Evolutionary conservation across 1,139 yeast genomes (phyloP).

Genomic region (Pichia sp.): DNA sequence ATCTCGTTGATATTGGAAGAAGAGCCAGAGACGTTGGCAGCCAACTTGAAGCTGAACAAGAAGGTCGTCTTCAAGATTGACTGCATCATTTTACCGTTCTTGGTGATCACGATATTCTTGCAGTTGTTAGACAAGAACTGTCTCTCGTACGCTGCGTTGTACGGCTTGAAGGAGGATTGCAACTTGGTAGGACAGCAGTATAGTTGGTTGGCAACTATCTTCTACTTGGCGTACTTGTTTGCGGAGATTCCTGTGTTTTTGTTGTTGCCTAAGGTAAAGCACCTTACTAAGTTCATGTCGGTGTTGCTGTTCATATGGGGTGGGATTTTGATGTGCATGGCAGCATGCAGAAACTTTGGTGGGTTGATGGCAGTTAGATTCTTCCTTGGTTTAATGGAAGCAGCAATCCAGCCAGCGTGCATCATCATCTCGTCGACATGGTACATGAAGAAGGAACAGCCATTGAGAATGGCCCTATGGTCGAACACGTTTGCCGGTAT

Average conservation of each 20-base stretch:
- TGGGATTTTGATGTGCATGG: slow-evolving; percentile 38
- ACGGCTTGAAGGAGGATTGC: slow-evolving; percentile 19
- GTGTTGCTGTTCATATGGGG: slow-evolving; percentile 47
- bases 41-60: slow-evolving; percentile 9
- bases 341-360: slow-evolving; percentile 34
- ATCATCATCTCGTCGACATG: slow-evolving; percentile 30
- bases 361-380: slow-evolving; percentile 38
- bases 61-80: slow-evolving; percentile 13
- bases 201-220: slow-evolving; percentile 51
- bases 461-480: slow-evolving; percentile 37
- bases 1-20: too few species aligned
- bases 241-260: slow-evolving; percentile 45
- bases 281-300: slow-evolving; percentile 38
- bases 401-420: slow-evolving; percentile 37
- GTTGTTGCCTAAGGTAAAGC: slow-evolving; percentile 46
- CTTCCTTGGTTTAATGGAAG: slow-evolving; percentile 38
- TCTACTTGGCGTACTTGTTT: slow-evolving; percentile 49
- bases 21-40: slow-evolving; percentile 1
- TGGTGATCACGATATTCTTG: slow-evolving; percentile 6
- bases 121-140: slow-evolving; percentile 23
- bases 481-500: slow-evolving; percentile 28
- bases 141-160: slow-evolving; percentile 24
- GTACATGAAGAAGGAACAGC: slow-evolving; percentile 35
- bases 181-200: slow-evolving; percentile 21
- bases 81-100: slow-evolving; percentile 5